Base-by-base conservation (phyloP, 441 rosid species). In the Pelargonium citronellum region DNA sequence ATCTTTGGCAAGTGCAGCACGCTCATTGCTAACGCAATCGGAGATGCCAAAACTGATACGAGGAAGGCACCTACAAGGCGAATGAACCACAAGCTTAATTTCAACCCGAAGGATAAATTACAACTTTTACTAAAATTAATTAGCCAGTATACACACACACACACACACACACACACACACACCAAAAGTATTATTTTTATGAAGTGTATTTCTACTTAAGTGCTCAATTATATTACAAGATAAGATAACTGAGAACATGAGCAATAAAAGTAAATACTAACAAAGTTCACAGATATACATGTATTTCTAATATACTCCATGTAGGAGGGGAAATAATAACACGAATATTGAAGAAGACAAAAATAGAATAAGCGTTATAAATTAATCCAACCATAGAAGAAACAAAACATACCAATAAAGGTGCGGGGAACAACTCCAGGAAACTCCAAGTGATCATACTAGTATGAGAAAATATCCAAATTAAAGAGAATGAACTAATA, bases 351-450 rank as follows among this genome's bases (percentile, higher is more conserved):
- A 8, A 0, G 13, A 10, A 2, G 12, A 47, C 4, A 13, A 13
- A 13, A 49, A 66, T 0, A 67, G 58, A 55, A 9, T 27, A 55
- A 58, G 19, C 57, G 13, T 13, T 4, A 43, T 8, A 9, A n/a
- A 62, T 16, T 19, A 17, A 24, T 0, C 9, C 61, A 55, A 37
- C 13, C 27, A 64, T 20, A 0, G 22, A 51, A 22, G 22, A 68
- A 2, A 15, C 0, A 22, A 22, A 1, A 17, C 74, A 73, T 79
- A 89, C 99, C 97, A 1, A 90, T 83, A 69, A 94, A 94, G 69
- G 99, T 89, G 73, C 97, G 97, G 76, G 96, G 97, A 73, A 91
- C 97, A 75, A 94, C 96, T 73, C 99, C 97, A 60, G 97, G 89
- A 79, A 91, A 94, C 79, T 94, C 97, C 85, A 91, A 74, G 83